phyloP scores from a whole-genome alignment of 1,284 basidiomycete species.

The Meira miltonrushii region DNA sequence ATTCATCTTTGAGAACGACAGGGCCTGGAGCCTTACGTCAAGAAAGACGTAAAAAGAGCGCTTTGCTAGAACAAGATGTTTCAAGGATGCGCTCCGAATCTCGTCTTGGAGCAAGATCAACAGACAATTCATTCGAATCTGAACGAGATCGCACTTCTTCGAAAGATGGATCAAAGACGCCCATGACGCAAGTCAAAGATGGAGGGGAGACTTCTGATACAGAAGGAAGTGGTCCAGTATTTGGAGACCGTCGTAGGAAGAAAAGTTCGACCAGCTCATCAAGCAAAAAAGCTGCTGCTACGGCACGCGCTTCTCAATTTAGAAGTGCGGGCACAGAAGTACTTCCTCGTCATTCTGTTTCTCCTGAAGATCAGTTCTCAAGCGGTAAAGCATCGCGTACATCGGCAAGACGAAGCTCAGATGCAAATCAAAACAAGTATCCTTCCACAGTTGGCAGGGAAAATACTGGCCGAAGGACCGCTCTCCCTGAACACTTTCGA shows the following conservation, averaged over 20 bases:
- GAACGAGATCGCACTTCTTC: not conserved
- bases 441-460: too few species aligned
- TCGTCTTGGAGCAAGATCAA: conserved; percentile 14
- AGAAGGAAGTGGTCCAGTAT: conserved; percentile 8
- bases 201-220: conserved; percentile 7
- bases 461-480: too few species aligned
- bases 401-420: too few species aligned
- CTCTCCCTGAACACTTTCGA: too few species aligned
- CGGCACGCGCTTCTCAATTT: conserved; percentile 5
- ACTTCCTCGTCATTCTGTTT: too few species aligned
- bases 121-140: too few species aligned
- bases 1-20: not conserved
- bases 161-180: not conserved
- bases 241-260: not conserved
- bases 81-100: conserved; percentile 34
- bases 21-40: not conserved
- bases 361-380: too few species aligned
- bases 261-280: conserved; percentile 10
- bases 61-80: conserved; percentile 32
- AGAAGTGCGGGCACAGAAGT: too few species aligned
- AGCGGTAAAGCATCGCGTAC: too few species aligned
- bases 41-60: conserved; percentile 21
- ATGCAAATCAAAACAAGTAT: too few species aligned
- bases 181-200: not conserved
- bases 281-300: not conserved